Conservation (phyloP, 192 early-diverging fungal genomes). For the Phlyctochytrium bullatum region DNA sequence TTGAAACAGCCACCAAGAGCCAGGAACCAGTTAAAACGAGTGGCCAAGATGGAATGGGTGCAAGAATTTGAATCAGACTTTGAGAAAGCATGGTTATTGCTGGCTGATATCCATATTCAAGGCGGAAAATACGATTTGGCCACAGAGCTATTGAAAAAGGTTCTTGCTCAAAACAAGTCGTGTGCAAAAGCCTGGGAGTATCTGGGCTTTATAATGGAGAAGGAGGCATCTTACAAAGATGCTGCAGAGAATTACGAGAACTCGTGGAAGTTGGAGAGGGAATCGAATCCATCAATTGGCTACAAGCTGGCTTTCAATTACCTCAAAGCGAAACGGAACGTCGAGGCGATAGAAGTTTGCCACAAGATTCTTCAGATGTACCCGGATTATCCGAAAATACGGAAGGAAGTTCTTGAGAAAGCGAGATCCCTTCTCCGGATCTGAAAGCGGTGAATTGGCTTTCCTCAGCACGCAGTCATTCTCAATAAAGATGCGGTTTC, state of each 20-base stretch:
- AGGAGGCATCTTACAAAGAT: constrained; percentile 49
- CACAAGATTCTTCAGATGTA: constrained; percentile 47
- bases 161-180: constrained; percentile 40
- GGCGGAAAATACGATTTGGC: constrained; percentile 58
- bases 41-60: constrained; percentile 51
- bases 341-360: constrained; percentile 52
- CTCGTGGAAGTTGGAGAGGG: constrained; percentile 48
- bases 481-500: no score
- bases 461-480: no score
- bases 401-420: constrained; percentile 46
- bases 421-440: constrained; percentile 24
- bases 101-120: constrained; percentile 57
- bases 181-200: constrained; percentile 56
- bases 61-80: constrained; percentile 42
- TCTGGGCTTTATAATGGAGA: constrained; percentile 58
- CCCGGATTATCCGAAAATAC: constrained; percentile 59
- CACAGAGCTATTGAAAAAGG: constrained; percentile 45
- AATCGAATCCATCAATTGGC: constrained; percentile 50
- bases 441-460: constrained; percentile 2
- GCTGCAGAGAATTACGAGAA: constrained; percentile 48
- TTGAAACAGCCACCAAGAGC: constrained; percentile 55
- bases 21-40: constrained; percentile 53
- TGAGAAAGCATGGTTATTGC: constrained; percentile 50
- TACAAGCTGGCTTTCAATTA: constrained; percentile 59
- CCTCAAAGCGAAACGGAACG: constrained; percentile 50